These are phyloP conservation scores for Cryptococcus deneoformans DNA, from an alignment of 1,284 basidiomycete species.

Conservation along the genomic window DNA sequence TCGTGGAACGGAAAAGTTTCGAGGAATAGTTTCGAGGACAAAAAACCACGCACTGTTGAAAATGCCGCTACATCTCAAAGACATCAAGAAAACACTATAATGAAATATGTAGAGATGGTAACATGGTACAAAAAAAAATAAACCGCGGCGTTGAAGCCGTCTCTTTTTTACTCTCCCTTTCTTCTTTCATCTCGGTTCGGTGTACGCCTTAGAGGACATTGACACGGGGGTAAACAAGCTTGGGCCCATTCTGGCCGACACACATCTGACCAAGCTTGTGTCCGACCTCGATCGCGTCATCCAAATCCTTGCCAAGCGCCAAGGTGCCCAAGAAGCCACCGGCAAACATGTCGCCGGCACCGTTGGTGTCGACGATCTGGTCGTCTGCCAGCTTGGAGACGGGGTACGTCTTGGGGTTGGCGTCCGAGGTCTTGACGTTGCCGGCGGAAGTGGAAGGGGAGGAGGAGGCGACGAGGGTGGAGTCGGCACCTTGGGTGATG, in stretches of 20 bases:
- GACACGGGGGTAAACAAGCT: conserved; percentile 41
- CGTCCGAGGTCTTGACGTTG: conserved; percentile 44
- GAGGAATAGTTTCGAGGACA: too few species aligned
- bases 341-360: conserved; percentile 99
- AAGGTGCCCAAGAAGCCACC: conserved; percentile 91
- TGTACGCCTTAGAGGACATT: conserved; percentile 27
- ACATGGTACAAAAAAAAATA: too few species aligned
- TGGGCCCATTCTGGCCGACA: conserved; percentile 69
- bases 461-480: conserved; percentile 74
- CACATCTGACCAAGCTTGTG: conserved; percentile 89
- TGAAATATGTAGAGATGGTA: too few species aligned
- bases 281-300: conserved; percentile 77
- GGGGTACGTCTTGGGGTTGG: conserved; percentile 56
- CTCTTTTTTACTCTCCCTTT: too few species aligned
- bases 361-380: conserved; percentile 95
- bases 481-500: conserved; percentile 84
- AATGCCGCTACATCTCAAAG: neutral
- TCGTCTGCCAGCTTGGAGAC: conserved; percentile 64
- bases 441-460: conserved; percentile 52
- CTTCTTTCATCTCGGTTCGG: neutral
- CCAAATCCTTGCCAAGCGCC: conserved; percentile 73
- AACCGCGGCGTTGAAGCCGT: conserved; percentile 13
- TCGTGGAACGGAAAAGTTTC: neutral
- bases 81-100: too few species aligned
- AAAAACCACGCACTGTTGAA: conserved; percentile 4